Conservation (phyloP, 169 alveolate genomes). For the Miamiensis avidus region DNA sequence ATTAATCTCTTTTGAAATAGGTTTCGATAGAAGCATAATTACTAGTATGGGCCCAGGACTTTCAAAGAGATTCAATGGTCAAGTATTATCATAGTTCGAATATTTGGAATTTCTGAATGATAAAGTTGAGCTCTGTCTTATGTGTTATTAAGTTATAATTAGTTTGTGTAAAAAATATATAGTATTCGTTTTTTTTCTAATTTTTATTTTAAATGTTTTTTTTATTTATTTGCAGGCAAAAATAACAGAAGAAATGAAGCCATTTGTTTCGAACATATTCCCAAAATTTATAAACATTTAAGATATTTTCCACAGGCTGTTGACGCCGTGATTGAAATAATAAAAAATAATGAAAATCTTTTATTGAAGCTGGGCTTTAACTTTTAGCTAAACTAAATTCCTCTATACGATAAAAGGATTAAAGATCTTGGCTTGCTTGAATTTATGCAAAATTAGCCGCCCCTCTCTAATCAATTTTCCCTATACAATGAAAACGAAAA, state of each 20-base stretch:
- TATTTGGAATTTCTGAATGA: not conserved
- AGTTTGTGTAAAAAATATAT: not conserved
- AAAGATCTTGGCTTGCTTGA: not conserved
- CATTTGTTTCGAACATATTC: not conserved
- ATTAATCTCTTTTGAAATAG: too few species aligned
- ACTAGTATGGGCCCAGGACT: too few species aligned
- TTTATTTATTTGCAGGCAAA: not conserved
- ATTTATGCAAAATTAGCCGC: too few species aligned
- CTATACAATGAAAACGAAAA: not conserved
- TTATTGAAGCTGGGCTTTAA: not conserved
- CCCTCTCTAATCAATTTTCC: not conserved
- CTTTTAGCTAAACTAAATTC: too few species aligned
- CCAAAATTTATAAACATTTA: not conserved
- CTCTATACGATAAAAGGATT: not conserved
- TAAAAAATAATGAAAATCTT: not conserved
- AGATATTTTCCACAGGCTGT: not conserved
- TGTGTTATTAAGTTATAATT: too few species aligned
- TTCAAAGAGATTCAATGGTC: not conserved
- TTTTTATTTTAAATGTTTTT: too few species aligned
- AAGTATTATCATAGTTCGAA: not conserved
- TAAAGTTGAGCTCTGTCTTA: not conserved
- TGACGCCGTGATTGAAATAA: not conserved
- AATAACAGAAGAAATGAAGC: not conserved
- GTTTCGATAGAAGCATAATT: too few species aligned
- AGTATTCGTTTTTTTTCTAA: not conserved